These are phyloP conservation scores for Melaleuca quinquenervia DNA, from an alignment of 345 rosid genomes.

Conservation along the genomic window DNA sequence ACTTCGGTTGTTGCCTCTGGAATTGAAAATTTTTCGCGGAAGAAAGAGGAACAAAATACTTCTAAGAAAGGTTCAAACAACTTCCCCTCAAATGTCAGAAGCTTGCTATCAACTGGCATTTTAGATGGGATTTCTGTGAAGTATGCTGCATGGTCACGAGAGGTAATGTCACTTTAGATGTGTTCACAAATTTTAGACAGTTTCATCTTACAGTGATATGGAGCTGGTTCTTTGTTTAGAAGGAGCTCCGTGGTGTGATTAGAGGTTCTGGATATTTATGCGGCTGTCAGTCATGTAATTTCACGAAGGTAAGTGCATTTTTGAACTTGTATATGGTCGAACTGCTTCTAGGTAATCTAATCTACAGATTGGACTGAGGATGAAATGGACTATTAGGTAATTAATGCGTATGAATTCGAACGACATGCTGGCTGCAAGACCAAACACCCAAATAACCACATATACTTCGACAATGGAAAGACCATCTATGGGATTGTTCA, in stretches of 20 bases:
- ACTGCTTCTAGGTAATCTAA: not conserved
- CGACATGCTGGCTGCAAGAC: slow-evolving; percentile 91
- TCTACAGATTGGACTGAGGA: not conserved
- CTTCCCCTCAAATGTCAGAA: slow-evolving; percentile 91
- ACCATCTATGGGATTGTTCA: slow-evolving; percentile 91
- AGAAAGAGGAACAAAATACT: slow-evolving; percentile 41
- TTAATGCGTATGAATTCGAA: slow-evolving; percentile 89
- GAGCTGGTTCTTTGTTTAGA: slow-evolving; percentile 13
- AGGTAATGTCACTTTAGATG: slow-evolving; percentile 39
- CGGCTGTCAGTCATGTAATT: slow-evolving; percentile 72
- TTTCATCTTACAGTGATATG: slow-evolving; percentile 5
- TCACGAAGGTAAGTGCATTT: slow-evolving; percentile 47
- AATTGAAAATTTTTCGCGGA: slow-evolving; percentile 38
- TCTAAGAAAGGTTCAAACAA: slow-evolving; percentile 72
- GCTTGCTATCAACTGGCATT: slow-evolving; percentile 91
- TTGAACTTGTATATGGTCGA: not conserved
- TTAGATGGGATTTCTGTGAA: slow-evolving; percentile 90
- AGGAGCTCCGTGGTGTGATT: slow-evolving; percentile 82
- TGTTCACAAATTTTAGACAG: slow-evolving; percentile 7
- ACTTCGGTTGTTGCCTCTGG: slow-evolving; percentile 25
- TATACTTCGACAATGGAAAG: slow-evolving; percentile 92
- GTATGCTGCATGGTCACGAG: slow-evolving; percentile 70
- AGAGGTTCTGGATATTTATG: slow-evolving; percentile 92
- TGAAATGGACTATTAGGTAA: slow-evolving; percentile 28
- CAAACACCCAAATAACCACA: slow-evolving; percentile 93